Percentiles rank a stretch among this genome's conserved stretches.
phyloP scores from a whole-genome alignment of 257 asterid species.

The Nicotiana otophora region DNA sequence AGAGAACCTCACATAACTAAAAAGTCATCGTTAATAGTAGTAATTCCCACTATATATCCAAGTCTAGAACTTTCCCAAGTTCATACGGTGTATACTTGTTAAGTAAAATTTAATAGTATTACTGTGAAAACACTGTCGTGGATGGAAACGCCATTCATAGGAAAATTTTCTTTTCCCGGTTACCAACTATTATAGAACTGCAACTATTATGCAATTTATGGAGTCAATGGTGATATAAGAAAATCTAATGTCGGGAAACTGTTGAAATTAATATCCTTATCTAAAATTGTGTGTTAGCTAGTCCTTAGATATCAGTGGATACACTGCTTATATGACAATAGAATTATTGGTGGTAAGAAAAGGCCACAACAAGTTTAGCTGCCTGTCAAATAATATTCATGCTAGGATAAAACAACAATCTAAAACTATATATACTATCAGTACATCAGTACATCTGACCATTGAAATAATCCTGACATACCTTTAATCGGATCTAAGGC shows the following conservation, averaged over 20 bases:
- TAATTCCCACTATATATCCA: background rate
- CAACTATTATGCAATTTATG: background rate
- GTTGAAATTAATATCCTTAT: background rate
- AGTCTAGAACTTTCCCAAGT: background rate
- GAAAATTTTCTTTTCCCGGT: background rate
- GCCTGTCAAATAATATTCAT: background rate
- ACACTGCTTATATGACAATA: background rate
- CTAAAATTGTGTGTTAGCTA: background rate
- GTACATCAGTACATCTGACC: background rate
- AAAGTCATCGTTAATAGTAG: background rate
- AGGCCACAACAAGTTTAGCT: background rate
- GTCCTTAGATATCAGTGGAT: background rate
- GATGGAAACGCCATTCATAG: background rate
- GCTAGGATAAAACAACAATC: background rate
- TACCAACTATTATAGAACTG: background rate
- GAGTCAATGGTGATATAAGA: background rate
- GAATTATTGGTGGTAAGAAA: background rate
- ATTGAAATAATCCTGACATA: conserved; percentile 18
- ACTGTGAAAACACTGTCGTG: background rate
- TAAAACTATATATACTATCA: background rate
- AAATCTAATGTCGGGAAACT: background rate
- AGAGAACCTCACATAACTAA: background rate
- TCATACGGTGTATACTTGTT: background rate
- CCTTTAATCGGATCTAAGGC: conserved; percentile 93
- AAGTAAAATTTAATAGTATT: background rate